Base-by-base conservation (phyloP, 1,284 basidiomycete genomes). In the Puccinia horiana region DNA sequence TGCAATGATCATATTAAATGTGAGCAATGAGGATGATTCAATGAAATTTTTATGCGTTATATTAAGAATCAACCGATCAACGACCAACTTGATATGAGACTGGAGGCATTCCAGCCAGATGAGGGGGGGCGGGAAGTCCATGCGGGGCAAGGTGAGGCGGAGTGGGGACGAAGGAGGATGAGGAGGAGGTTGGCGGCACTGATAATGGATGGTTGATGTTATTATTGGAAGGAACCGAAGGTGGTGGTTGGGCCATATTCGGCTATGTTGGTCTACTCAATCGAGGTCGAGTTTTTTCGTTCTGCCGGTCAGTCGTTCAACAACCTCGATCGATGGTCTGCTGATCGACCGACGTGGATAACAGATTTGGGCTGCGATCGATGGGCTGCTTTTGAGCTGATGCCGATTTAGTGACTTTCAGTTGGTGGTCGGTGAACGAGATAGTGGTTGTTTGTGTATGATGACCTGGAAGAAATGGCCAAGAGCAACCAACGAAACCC, bases 111-210 rank as follows among this genome's bases (percentile, higher is more conserved):
- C 54, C 69, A 37, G 72, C 58, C 29, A 81, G 61, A 56, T 81
- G 79, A 47, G 79, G 79, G 37, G 79, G 79, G 6, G 58, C 40
- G 67, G 79, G 79, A 47, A 81, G 79, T 26, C 40, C 37, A 61
- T 73, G 79, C 52, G 69, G 54, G 18, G 44, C 58, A 11, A 74
- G 58, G 29, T 73, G 79, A 37, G 79, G 72, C 32, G 79, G 79
- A 37, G 69, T 29, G 4, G 67, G 63, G 4, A 37, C 40, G 32
- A 74, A 81, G n/a, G 65, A 72, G 29, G 79, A 74, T 65, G 79
- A 74, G 42, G 79, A 80, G n/a, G 78, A 52, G 12, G 56, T 63
- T 8, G 73, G 73, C 3, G 73, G 49, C 29, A 35, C 23, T 16
- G 73, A 54, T 52, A 75, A 75, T 58, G 49, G 73, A 44, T 75